Conservation (phyloP, 306 rosid genomes). For the Acacia crassicarpa region DNA sequence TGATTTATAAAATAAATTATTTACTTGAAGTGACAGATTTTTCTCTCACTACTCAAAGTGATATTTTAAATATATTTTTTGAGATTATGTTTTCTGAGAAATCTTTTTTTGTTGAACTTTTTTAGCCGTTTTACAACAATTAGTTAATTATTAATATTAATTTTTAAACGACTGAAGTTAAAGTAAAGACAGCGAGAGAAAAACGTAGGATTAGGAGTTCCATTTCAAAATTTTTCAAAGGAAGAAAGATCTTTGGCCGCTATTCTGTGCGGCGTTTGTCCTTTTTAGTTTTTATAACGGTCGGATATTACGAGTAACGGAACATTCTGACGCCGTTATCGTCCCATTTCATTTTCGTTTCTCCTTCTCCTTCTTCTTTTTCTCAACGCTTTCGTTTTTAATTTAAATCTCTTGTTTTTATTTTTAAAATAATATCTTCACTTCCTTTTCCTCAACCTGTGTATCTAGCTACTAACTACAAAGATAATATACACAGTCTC, state of each 20-base stretch:
- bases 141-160: not conserved
- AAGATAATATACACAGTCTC: not conserved
- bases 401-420: not conserved
- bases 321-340: constrained; percentile 14
- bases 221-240: not conserved
- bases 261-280: constrained; percentile 3
- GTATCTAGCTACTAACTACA: not conserved
- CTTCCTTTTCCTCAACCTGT: not conserved
- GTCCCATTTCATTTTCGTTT: not conserved
- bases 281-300: constrained; percentile 30
- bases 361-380: not conserved
- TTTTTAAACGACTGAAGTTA: not conserved
- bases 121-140: not conserved
- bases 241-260: not conserved
- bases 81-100: too few relatives aligned
- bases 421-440: not conserved
- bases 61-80: too few relatives aligned
- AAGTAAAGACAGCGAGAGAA: not conserved
- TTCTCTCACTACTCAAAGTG: not conserved
- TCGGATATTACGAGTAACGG: constrained; percentile 15
- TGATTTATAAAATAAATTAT: not conserved
- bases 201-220: not conserved
- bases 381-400: not conserved
- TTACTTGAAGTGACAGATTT: not conserved
- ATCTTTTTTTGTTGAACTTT: not conserved